These are phyloP conservation scores for Ailanthus altissimus DNA, from an alignment of 345 rosid species.

Conservation along the genomic window DNA sequence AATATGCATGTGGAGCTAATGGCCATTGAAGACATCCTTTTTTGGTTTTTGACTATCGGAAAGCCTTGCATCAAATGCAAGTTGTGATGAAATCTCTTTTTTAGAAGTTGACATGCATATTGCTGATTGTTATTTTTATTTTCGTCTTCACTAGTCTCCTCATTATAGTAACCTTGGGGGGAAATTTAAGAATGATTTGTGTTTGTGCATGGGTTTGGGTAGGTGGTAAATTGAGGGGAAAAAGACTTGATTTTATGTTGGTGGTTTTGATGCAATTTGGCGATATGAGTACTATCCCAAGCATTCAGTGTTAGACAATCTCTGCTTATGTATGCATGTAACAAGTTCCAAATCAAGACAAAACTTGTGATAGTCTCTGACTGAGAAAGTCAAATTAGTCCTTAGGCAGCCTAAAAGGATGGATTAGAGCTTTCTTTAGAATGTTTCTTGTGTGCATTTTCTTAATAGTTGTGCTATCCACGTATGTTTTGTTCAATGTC, in stretches of 20 bases:
- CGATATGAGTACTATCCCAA: not conserved
- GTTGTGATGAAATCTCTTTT: not conserved
- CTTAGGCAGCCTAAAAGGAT: not conserved
- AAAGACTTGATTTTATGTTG: not conserved
- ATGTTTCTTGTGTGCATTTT: not conserved
- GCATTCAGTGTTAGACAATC: not conserved
- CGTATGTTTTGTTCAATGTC: not conserved
- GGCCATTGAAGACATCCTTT: not conserved
- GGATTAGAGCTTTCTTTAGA: not conserved
- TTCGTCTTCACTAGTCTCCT: not conserved
- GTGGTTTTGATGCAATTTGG: not conserved
- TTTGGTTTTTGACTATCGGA: not conserved
- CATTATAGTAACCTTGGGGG: not conserved
- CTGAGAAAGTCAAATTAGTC: not conserved
- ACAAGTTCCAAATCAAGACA: not conserved
- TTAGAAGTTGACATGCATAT: not conserved
- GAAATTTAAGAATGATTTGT: not conserved
- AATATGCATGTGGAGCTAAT: not conserved
- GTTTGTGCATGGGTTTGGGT: not conserved
- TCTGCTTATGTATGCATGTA: not conserved
- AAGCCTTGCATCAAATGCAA: slow-evolving; percentile 13
- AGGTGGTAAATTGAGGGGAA: not conserved
- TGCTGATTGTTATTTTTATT: not conserved
- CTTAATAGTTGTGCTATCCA: not conserved
- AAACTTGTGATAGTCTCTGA: not conserved